A percentile compares a stretch with the other conserved stretches of the same genome.
Evolutionary conservation across 129 eudicot species (phyloP).

Genomic region (Kitagawia praeruptora): DNA sequence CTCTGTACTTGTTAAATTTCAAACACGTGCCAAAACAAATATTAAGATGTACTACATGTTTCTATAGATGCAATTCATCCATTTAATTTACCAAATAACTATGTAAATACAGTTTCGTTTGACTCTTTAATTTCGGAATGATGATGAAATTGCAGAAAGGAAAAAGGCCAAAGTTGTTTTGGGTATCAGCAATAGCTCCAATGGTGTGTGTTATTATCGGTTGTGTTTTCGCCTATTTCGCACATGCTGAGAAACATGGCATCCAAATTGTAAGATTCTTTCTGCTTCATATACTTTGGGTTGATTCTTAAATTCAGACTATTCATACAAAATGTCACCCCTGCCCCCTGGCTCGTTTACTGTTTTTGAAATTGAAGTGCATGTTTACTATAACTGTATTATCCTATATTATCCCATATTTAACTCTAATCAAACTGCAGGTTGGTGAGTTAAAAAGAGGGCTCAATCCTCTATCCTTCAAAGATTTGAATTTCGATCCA

Average conservation of each 20-base stretch:
- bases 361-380: background rate
- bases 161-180: slow-evolving; percentile 64
- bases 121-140: background rate
- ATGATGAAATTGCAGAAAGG: slow-evolving; percentile 47
- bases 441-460: slow-evolving; percentile 69
- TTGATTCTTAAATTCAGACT: background rate
- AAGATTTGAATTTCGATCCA: slow-evolving; percentile 42
- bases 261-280: slow-evolving; percentile 52
- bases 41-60: background rate
- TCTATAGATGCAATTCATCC: background rate
- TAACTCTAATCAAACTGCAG: slow-evolving; percentile 19
- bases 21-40: background rate
- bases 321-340: background rate
- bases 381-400: background rate
- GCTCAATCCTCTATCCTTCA: slow-evolving; percentile 54
- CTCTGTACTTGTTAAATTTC: background rate
- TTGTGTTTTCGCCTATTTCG: slow-evolving; percentile 57
- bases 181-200: slow-evolving; percentile 89
- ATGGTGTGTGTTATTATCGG: slow-evolving; percentile 52
- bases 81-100: background rate
- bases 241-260: slow-evolving; percentile 71
- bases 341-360: background rate
- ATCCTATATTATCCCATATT: background rate
- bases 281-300: background rate
- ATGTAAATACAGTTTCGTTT: background rate